Percentiles rank a stretch among this genome's conserved stretches.
Conservation (phyloP, 2,329 filamentous ascomycete species). For the Sordariomycetes sp. region DNA sequence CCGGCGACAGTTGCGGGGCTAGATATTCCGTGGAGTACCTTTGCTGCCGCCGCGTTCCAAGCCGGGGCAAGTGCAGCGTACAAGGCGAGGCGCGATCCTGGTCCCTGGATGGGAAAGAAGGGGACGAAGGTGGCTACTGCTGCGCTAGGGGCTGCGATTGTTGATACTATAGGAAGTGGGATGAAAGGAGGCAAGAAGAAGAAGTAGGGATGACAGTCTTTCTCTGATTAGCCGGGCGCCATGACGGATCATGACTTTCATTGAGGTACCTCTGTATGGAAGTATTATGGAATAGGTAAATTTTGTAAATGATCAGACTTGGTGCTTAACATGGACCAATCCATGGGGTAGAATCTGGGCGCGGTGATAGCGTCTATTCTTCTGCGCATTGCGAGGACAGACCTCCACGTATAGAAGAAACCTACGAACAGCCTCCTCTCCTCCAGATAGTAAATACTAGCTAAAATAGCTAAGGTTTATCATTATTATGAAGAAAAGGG, state of each 20-base stretch:
- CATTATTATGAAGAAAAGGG: too few relatives aligned
- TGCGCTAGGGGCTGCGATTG: constrained; percentile 31
- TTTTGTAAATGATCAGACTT: neutral
- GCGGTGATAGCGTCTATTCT: too few relatives aligned
- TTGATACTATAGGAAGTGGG: constrained; percentile 28
- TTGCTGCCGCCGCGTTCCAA: constrained; percentile 29
- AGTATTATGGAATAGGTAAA: neutral
- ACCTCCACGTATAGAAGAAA: too few relatives aligned
- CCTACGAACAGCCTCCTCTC: too few relatives aligned
- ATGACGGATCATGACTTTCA: neutral
- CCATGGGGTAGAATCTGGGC: too few relatives aligned
- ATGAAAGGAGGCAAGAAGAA: constrained; percentile 5
- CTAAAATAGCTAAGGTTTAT: too few relatives aligned
- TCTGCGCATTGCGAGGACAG: too few relatives aligned
- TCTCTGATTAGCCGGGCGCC: neutral
- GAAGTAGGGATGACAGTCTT: neutral
- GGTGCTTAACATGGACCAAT: too few relatives aligned
- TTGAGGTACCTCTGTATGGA: neutral
- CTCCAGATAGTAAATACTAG: too few relatives aligned
- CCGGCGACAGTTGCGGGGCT: neutral
- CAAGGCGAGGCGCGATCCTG: constrained; percentile 27
- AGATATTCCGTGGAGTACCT: constrained; percentile 14
- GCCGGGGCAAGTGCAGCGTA: constrained; percentile 34
- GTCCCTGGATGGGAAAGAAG: constrained; percentile 32
- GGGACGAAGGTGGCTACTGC: constrained; percentile 33